phyloP scores from a whole-genome alignment of 331 rosid species.

The Dryas integrifolia region DNA sequence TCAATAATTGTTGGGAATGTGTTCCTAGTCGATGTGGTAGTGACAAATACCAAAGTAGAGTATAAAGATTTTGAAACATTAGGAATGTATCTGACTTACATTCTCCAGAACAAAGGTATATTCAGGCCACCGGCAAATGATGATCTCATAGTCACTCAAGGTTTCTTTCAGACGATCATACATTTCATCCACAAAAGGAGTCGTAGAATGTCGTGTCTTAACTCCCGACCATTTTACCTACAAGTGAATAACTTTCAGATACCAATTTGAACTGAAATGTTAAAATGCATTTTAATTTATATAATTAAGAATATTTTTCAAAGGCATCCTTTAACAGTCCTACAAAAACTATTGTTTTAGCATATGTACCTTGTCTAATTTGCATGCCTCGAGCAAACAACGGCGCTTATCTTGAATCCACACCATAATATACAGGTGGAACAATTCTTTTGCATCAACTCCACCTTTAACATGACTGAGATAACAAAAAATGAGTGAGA shows the following conservation, averaged over 20 bases:
- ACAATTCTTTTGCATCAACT: constrained; percentile 93
- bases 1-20: background rate
- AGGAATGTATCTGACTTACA: constrained; percentile 46
- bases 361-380: constrained; percentile 76
- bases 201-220: constrained; percentile 85
- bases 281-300: background rate
- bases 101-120: constrained; percentile 74
- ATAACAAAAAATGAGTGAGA: constrained; percentile 21
- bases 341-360: background rate
- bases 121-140: constrained; percentile 98
- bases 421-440: constrained; percentile 83
- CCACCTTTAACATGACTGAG: constrained; percentile 82
- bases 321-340: background rate
- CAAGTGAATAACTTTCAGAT: constrained; percentile 35
- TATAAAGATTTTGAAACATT: background rate
- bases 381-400: constrained; percentile 84
- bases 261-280: background rate
- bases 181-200: constrained; percentile 97
- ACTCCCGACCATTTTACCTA: constrained; percentile 99
- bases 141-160: constrained; percentile 81
- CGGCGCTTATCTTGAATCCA: constrained; percentile 93
- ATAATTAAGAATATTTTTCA: background rate
- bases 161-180: constrained; percentile 86
- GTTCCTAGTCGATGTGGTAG: constrained; percentile 1
- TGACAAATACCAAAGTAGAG: background rate